Conservation (phyloP, 2,329 filamentous ascomycete genomes). For the Trichophyton benhamiae region DNA sequence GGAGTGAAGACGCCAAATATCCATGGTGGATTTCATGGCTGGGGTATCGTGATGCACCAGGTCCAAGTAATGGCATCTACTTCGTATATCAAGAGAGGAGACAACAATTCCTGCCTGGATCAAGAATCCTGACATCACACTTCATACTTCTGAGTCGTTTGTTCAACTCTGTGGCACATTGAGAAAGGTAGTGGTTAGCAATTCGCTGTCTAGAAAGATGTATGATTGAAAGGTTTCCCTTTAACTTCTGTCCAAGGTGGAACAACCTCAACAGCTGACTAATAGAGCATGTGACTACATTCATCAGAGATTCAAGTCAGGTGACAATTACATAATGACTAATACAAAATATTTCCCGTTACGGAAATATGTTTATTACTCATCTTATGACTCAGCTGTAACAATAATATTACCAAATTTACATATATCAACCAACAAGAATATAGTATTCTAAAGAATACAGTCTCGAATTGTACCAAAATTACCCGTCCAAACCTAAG, state of each 20-base stretch:
- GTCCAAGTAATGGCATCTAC: too few species aligned
- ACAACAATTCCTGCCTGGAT: too few species aligned
- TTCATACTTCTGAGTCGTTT: too few species aligned
- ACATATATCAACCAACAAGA: neutral
- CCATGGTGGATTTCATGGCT: too few species aligned
- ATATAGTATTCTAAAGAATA: neutral
- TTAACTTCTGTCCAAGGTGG: too few species aligned
- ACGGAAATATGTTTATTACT: neutral
- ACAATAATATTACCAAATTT: neutral
- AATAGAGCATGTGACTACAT: conserved; percentile 11
- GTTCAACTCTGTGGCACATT: too few species aligned
- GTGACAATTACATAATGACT: neutral
- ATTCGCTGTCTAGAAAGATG: too few species aligned
- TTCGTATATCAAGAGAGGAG: too few species aligned
- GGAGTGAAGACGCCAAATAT: conserved; percentile 17
- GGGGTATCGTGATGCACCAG: too few species aligned
- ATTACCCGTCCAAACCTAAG: neutral
- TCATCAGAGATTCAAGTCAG: neutral
- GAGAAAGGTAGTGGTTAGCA: too few species aligned
- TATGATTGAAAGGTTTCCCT: too few species aligned
- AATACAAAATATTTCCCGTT: neutral
- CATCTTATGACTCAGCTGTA: neutral
- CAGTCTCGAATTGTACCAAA: neutral
- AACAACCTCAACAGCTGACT: conserved; percentile 17
- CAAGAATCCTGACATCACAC: too few species aligned